These are phyloP conservation scores for Neoascochyta sp. DNA, from an alignment of 2,329 filamentous ascomycete species.

Conservation along the genomic window DNA sequence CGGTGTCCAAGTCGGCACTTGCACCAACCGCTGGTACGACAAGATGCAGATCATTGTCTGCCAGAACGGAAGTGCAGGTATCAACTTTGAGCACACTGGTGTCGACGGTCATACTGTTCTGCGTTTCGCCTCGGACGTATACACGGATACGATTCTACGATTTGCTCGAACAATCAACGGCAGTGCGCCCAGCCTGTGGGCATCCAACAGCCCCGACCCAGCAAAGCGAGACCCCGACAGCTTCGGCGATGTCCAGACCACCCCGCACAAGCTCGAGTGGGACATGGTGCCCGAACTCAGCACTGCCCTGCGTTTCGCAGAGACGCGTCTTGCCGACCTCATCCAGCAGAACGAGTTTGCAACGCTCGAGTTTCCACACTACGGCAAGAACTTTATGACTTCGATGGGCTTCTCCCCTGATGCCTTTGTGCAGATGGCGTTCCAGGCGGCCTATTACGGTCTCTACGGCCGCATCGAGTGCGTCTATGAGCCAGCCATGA, in stretches of 20 bases:
- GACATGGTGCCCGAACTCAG: constrained; percentile 90
- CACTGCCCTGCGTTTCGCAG: constrained; percentile 89
- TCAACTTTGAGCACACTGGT: constrained; percentile 98
- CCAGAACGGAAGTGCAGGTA: constrained; percentile 95
- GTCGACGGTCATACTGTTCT: constrained; percentile 97
- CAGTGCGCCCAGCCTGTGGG: constrained; percentile 86
- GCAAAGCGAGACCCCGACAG: constrained; percentile 85
- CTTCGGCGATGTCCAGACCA: constrained; percentile 90
- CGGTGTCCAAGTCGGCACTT: constrained; percentile 94
- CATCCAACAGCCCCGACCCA: constrained; percentile 84
- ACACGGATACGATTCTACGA: constrained; percentile 94
- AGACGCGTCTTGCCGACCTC: constrained; percentile 87
- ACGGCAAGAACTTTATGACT: constrained; percentile 97
- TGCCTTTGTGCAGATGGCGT: constrained; percentile 98
- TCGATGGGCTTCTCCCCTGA: constrained; percentile 96
- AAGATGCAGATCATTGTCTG: constrained; percentile 99
- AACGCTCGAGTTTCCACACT: constrained; percentile 81
- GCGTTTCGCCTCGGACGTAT: constrained; percentile 91
- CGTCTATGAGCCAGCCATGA: constrained; percentile 98
- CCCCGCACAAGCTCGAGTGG: constrained; percentile 95
- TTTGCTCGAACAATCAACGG: constrained; percentile 96
- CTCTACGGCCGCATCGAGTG: constrained; percentile 91
- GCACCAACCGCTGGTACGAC: constrained; percentile 98
- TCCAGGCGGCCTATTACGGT: constrained; percentile 96
- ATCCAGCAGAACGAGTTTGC: constrained; percentile 97